Evolutionary conservation across 768 basidiomycete genomes (phyloP).

Genomic region (Fomitopsis pulvina): DNA sequence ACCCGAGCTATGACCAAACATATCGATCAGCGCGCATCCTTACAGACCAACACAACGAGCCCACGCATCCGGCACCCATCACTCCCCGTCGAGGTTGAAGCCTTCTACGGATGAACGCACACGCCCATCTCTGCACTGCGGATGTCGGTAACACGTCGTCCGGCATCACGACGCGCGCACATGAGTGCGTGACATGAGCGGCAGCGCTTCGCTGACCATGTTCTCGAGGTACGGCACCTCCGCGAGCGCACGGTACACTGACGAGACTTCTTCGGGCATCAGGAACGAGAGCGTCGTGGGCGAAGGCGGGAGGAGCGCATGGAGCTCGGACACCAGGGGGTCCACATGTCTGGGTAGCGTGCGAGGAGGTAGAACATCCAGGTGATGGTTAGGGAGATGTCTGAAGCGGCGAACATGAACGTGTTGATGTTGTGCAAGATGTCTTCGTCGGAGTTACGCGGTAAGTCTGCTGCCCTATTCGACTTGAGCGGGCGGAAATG

Average conservation of each 20-base stretch:
- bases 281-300: constrained; percentile 35
- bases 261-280: constrained; percentile 58
- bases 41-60: constrained; percentile 19
- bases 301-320: constrained; percentile 34
- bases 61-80: constrained; percentile 90
- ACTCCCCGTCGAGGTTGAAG: constrained; percentile 74
- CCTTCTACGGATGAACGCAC: constrained; percentile 67
- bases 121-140: constrained; percentile 39
- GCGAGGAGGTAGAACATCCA: constrained; percentile 82
- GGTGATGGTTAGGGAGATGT: constrained; percentile 76
- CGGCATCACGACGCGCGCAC: constrained; percentile 66
- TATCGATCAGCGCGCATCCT: neutral
- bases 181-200: constrained; percentile 78
- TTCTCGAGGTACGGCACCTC: constrained; percentile 70
- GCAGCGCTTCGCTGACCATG: constrained; percentile 66
- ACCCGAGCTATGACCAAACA: constrained; percentile 49
- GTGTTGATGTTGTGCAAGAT: constrained; percentile 83
- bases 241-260: constrained; percentile 48
- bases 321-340: constrained; percentile 67
- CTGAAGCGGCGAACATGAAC: constrained; percentile 87
- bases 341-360: constrained; percentile 58
- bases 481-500: constrained; percentile 58
- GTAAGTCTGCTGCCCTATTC: constrained; percentile 50
- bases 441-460: constrained; percentile 81
- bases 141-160: constrained; percentile 75